Conservation (phyloP, 768 basidiomycete genomes). For the Trametes meyenii region DNA sequence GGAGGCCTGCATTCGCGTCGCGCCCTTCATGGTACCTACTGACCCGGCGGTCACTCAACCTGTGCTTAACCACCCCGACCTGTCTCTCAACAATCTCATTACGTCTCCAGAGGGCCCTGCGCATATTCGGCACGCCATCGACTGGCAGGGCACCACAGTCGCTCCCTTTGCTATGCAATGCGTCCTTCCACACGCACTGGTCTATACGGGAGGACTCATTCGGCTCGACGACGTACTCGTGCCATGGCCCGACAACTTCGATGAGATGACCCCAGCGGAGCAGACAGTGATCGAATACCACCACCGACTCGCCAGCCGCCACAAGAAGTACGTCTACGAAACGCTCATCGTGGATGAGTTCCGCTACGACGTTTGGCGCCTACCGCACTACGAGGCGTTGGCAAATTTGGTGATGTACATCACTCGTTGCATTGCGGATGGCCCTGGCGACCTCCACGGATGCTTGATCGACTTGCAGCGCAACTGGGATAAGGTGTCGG, state of each 20-base stretch:
- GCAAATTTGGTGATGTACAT: neutral
- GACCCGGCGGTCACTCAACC: slow-evolving; percentile 6
- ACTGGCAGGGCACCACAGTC: slow-evolving; percentile 15
- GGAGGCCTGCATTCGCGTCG: slow-evolving; percentile 10
- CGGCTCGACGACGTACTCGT: neutral
- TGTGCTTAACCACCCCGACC: slow-evolving; percentile 15
- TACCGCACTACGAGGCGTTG: neutral
- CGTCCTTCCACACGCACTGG: neutral
- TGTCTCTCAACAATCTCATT: slow-evolving; percentile 3
- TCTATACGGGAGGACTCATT: neutral
- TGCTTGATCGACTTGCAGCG: neutral
- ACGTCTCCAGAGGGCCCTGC: slow-evolving; percentile 5
- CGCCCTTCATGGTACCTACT: slow-evolving; percentile 4
- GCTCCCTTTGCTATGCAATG: slow-evolving; percentile 8
- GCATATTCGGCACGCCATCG: neutral
- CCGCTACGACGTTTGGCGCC: neutral
- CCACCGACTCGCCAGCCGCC: slow-evolving; percentile 3
- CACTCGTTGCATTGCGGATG: slow-evolving; percentile 13
- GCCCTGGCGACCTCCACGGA: neutral
- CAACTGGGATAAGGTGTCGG: slow-evolving; percentile 1
- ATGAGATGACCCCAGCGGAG: neutral
- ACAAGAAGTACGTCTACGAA: neutral
- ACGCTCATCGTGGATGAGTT: too few species aligned
- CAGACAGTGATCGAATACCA: slow-evolving; percentile 2
- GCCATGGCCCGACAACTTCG: slow-evolving; percentile 7